Conservation (phyloP, 345 rosid species). For the Acer negundo region DNA sequence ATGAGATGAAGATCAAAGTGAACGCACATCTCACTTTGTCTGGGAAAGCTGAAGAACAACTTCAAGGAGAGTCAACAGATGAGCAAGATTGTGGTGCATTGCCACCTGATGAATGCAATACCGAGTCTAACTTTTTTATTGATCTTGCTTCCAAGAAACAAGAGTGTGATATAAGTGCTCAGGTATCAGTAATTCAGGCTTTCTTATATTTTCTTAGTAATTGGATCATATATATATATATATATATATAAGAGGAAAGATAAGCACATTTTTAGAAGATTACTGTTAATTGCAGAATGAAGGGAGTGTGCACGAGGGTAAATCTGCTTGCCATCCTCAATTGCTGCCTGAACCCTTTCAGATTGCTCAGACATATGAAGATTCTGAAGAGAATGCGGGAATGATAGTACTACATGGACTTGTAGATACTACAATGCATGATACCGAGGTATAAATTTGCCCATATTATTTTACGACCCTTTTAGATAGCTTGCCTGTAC, state of each 20-base stretch:
- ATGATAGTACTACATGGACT: slow-evolving; percentile 11
- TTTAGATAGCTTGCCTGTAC: neutral
- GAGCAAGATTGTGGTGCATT: slow-evolving; percentile 10
- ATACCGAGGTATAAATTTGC: slow-evolving; percentile 41
- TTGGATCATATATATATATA: neutral
- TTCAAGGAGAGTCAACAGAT: slow-evolving; percentile 16
- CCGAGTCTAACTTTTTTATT: slow-evolving; percentile 20
- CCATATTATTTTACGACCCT: neutral
- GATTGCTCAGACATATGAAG: slow-evolving; percentile 27
- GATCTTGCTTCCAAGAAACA: slow-evolving; percentile 30
- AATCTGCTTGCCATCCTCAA: slow-evolving; percentile 17
- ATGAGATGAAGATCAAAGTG: slow-evolving; percentile 8
- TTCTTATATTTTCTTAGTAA: slow-evolving; percentile 3
- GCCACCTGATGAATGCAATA: slow-evolving; percentile 25
- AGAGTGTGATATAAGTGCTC: slow-evolving; percentile 23
- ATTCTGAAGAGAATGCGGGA: slow-evolving; percentile 19
- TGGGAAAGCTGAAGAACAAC: slow-evolving; percentile 23
- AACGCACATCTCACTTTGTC: slow-evolving; percentile 13
- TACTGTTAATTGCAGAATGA: slow-evolving; percentile 17
- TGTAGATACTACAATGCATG: slow-evolving; percentile 22
- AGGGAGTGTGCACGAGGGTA: slow-evolving; percentile 7
- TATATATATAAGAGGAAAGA: neutral
- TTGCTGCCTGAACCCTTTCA: slow-evolving; percentile 19
- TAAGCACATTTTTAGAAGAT: neutral
- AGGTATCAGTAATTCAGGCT: slow-evolving; percentile 30